phyloP scores from a whole-genome alignment of 2,329 filamentous ascomycete genomes.

The Rhynchosporium agropyri region DNA sequence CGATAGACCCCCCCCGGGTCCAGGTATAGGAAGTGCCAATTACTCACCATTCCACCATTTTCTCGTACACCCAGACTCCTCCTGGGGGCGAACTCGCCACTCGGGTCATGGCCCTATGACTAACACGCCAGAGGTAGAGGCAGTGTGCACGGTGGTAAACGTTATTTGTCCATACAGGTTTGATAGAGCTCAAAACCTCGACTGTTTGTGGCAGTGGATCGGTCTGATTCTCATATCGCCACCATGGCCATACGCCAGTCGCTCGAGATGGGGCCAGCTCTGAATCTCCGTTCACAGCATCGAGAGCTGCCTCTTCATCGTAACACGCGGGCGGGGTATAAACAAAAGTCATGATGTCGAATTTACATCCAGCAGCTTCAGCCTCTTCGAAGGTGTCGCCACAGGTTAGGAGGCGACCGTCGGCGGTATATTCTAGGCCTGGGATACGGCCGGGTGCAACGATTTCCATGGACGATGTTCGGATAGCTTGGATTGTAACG shows the following conservation, averaged over 20 bases:
- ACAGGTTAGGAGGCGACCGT: slow-evolving; percentile 10
- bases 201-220: slow-evolving; percentile 12
- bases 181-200: slow-evolving; percentile 5
- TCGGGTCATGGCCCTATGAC: neutral
- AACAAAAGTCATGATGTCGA: slow-evolving; percentile 18
- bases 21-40: neutral
- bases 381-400: slow-evolving; percentile 14
- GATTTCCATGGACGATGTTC: neutral
- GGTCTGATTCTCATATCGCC: slow-evolving; percentile 12
- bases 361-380: slow-evolving; percentile 13
- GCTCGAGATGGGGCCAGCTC: slow-evolving; percentile 12
- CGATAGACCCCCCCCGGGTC: neutral
- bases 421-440: slow-evolving; percentile 12
- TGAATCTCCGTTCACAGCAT: slow-evolving; percentile 6
- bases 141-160: slow-evolving; percentile 15
- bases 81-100: neutral
- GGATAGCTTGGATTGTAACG: neutral
- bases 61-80: slow-evolving; percentile 4
- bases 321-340: slow-evolving; percentile 13
- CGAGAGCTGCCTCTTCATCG: slow-evolving; percentile 1
- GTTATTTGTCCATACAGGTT: neutral
- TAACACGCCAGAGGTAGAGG: slow-evolving; percentile 11
- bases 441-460: slow-evolving; percentile 8
- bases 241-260: slow-evolving; percentile 16
- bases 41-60: neutral